Evolutionary conservation across 306 rosid species (phyloP), one percentile per base, ranked within the genome.

Genomic region (Mimosa pudica): DNA sequence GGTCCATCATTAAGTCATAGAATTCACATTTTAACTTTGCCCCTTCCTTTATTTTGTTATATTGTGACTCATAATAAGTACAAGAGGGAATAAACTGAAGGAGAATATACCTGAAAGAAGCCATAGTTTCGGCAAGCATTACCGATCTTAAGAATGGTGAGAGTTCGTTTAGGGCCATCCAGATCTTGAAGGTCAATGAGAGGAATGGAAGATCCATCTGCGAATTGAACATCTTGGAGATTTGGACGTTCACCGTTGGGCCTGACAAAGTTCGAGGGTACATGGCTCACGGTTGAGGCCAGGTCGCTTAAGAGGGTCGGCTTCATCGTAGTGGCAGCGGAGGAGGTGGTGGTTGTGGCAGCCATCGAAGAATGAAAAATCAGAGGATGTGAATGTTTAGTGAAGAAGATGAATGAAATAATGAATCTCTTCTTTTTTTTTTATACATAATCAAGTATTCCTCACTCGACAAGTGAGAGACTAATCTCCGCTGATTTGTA

Each of bases 81-180:
- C 30, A 24, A 24, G 30, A 24, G 30, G 30, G 30, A 24, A 24
- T 24, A 24, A 24, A 24, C 0, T 24, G 30, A 24, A 1, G 30
- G 30, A 24, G 30, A 24, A 5, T 60, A 0, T 64, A 64, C 98
- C 91, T 89, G 97, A 68, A 94, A 94, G 74, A 94, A 94, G 0
- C 97, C 97, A 54, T 82, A 88, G 6, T 32, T 2, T 47, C 81
- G 88, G 86, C 97, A 94, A 52, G 97, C 98, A 14, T 87, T 84
- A 0, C 77, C 85, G 12, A 89, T 77, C 33, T 84, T 80, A 12
- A 72, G 64, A 65, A 92, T 74, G 46, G 88, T 55, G 51, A 47
- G 47, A 46, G 24, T 42, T 60, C 49, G 76, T 13, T 55, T 57
- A 0, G 81, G 70, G 2, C 81, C 76, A 4, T 78, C 47, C 13